Base-by-base conservation (phyloP, 768 basidiomycete genomes). In the Hygrocybe coccinea region DNA sequence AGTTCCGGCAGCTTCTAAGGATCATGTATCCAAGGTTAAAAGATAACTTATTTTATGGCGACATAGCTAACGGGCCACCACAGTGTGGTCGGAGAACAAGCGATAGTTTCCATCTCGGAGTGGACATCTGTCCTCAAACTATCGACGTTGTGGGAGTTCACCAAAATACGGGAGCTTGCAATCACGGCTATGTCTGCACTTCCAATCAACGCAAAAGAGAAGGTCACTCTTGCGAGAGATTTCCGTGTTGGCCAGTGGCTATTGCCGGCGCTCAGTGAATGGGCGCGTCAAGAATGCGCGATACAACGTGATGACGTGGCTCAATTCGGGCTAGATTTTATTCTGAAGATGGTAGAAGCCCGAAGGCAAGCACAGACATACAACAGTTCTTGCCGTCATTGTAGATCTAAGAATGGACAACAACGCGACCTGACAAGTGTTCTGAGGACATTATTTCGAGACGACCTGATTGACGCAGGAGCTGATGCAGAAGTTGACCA, bases 101-200 rank as follows among this genome's bases (percentile, higher is more conserved):
- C 29, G 29, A 29, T 29, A 29, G 4, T 29, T 29, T 29, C 29
- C 29, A 29, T 29, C 3, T 29, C 29, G 29, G 29, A 29, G 29
- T 67, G 74, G 63, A 59, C 67, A 34, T 66, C 70, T 33, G 63
- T 76, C 41, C 68, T 76, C 45, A 67, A 67, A 22, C 67, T 74
- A 47, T 61, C 74, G 8, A 64, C 66, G n/a, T 64, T 60, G 37
- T 72, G 68, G 58, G 67, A 72, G 45, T 71, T 74, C 50, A 63
- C 63, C n/a, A 50, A 60, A 12, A 54, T 71, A 39, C 62, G 69
- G 29, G 48, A 56, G 12, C 56, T 63, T 29, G 72, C 72, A 12
- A 65, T 69, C 19, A 5, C 61, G 11, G 55, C 60, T 5, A 54
- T 76, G 15, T 52, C 41, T 17, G 24, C 17, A 5, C 46, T 47